Evolutionary conservation across 768 basidiomycete genomes (phyloP), one percentile per base, ranked within the genome.

Genomic region (Boletus sp.): DNA sequence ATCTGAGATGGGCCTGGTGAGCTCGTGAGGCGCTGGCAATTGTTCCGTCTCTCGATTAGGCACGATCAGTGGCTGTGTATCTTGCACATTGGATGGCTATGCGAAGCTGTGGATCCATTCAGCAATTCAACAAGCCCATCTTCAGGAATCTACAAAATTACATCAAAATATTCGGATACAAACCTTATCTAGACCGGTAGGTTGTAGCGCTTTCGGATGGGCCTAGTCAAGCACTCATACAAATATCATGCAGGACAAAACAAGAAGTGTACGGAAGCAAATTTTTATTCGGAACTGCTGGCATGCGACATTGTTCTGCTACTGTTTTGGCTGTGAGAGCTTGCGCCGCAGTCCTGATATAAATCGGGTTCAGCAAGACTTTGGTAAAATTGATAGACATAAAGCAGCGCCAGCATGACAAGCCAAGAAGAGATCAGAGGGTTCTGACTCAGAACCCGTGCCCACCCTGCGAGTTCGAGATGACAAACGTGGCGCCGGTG

Each of bases 31-130:
- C 50, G 36, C 40, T 59, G 57, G 29, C 41, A 8, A 17, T 50
- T 29, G 47, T 55, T 55, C 57, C 47, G 50, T 20, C 37, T 20
- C 56, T 37, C 46, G 50, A 54, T 61, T 47, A 40, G 50, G 62
- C 37, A 35, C 37, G 61, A 69, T 65, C 50, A 33, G 66, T 69
- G 70, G 70, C 71, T 64, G 61, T 64, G 52, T 33, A 24, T 15
- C 33, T 12, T 9, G n/a, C 41, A 20, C n/a, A 47, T 33, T 18
- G 41, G 20, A 33, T 17, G 33, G 47, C 45, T 46, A 17, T 46
- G 45, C 45, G 17, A 30, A 37, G 12, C 11, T 37, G 24, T 24
- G 24, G 3, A 24, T 24, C 24, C 24, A 24, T n/a, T n/a, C n/a
- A n/a, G n/a, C n/a, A n/a, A n/a, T n/a, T n/a, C n/a, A n/a, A n/a